phyloP scores from a whole-genome alignment of 352 stramenopile genomes.

The Nothophytophthora sp. region DNA sequence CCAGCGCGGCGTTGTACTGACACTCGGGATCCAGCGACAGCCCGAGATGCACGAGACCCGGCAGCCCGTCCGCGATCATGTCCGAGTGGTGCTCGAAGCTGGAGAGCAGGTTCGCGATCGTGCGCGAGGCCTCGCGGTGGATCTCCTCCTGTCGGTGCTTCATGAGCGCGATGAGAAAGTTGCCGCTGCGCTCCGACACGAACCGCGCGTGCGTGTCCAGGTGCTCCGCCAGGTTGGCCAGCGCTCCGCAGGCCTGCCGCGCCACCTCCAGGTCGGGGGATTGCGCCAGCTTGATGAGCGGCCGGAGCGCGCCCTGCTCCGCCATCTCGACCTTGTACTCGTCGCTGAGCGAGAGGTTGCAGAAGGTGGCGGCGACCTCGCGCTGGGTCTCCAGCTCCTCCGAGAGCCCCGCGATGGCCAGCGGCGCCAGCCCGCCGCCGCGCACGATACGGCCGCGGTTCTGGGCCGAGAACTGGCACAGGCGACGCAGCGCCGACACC shows the following conservation, averaged over 20 bases:
- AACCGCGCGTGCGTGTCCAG: conserved; percentile 94
- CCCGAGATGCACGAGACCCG: conserved; percentile 91
- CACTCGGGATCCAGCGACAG: conserved; percentile 91
- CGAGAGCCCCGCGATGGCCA: conserved; percentile 85
- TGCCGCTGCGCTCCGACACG: conserved; percentile 61
- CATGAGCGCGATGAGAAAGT: conserved; percentile 81
- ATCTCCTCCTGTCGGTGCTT: conserved; percentile 90
- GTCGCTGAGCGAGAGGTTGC: conserved; percentile 92
- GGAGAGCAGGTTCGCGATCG: conserved; percentile 94
- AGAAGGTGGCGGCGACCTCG: conserved; percentile 94
- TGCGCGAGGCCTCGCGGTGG: conserved; percentile 92
- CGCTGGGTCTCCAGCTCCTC: conserved; percentile 94
- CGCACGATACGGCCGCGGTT: conserved; percentile 91
- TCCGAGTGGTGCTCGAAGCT: conserved; percentile 91
- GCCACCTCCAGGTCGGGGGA: conserved; percentile 93
- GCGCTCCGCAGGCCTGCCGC: conserved; percentile 88
- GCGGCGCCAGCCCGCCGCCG: conserved; percentile 79
- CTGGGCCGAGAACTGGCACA: conserved; percentile 88
- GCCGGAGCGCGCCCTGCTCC: conserved; percentile 67
- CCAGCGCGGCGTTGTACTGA: conserved; percentile 94
- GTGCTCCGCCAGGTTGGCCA: conserved; percentile 96
- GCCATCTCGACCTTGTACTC: conserved; percentile 93
- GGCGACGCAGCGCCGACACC: conserved; percentile 90
- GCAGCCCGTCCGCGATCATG: conserved; percentile 91
- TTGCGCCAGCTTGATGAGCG: conserved; percentile 85